Percentiles rank a stretch among this genome's conserved stretches.
Evolutionary conservation across 2,329 filamentous ascomycete genomes (phyloP).

Genomic region (Aspergillus pseudonomiae): DNA sequence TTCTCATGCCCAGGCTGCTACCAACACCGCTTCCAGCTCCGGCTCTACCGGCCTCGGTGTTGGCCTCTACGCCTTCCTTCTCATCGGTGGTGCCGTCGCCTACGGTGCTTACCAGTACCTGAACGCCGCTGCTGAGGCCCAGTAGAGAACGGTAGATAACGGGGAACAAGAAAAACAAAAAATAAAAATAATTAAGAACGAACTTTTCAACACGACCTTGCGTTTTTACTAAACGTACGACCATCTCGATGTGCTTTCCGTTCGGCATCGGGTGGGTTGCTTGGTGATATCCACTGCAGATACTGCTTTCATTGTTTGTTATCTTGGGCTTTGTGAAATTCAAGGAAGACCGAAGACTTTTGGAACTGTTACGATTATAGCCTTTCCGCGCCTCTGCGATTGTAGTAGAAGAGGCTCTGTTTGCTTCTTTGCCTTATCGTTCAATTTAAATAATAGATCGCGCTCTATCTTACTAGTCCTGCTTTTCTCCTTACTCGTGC

Average conservation of each 20-base stretch:
- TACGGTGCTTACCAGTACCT: slow-evolving; percentile 87
- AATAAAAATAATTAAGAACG: slow-evolving; percentile 3
- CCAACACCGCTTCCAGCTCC: slow-evolving; percentile 42
- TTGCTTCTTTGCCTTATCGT: neutral
- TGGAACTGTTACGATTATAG: neutral
- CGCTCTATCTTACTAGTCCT: neutral
- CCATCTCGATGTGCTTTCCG: neutral
- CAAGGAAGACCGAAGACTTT: slow-evolving; percentile 8
- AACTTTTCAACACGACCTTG: slow-evolving; percentile 2
- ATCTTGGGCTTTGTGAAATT: slow-evolving; percentile 4
- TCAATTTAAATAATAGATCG: slow-evolving; percentile 2
- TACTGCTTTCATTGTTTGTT: slow-evolving; percentile 8
- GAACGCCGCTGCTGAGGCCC: slow-evolving; percentile 33
- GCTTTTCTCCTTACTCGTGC: neutral
- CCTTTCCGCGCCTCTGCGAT: neutral
- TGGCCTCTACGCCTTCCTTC: slow-evolving; percentile 77
- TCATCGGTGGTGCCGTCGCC: slow-evolving; percentile 74
- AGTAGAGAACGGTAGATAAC: slow-evolving; percentile 22
- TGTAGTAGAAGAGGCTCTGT: neutral
- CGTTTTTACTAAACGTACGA: neutral
- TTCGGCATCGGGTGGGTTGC: slow-evolving; percentile 13
- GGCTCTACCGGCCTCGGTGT: slow-evolving; percentile 62
- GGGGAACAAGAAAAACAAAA: slow-evolving; percentile 3
- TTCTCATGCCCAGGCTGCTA: slow-evolving; percentile 54
- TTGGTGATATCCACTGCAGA: slow-evolving; percentile 19